Evolutionary conservation across 129 eudicot species (phyloP).

Genomic region (Saussurea involucrata): DNA sequence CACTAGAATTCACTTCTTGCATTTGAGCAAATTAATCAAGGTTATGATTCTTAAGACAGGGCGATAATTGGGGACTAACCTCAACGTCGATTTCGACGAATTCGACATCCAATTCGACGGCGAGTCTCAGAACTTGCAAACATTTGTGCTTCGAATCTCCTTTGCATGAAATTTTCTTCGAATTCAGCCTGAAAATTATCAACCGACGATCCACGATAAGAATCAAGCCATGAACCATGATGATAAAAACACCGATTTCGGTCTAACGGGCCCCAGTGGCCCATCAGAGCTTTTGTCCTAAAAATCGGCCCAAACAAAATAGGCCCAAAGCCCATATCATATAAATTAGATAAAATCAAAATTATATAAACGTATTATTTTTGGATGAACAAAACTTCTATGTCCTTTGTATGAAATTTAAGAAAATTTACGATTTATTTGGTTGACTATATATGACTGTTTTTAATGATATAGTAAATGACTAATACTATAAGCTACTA

Average conservation of each 20-base stretch:
- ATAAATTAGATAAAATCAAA: no score
- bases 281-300: no score
- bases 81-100: conserved; percentile 63
- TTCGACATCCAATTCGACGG: conserved; percentile 59
- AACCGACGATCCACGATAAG: background rate
- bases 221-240: background rate
- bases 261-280: background rate
- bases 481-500: no score
- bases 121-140: conserved; percentile 52
- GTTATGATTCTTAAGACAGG: background rate
- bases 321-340: background rate
- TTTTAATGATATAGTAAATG: no score
- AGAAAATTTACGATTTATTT: no score
- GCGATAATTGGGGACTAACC: conserved; percentile 34
- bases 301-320: no score
- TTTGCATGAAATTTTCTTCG: conserved; percentile 16
- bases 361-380: no score
- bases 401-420: no score
- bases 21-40: background rate
- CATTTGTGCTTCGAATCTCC: conserved; percentile 33
- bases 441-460: no score
- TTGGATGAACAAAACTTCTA: no score
- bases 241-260: no score
- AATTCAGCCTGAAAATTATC: conserved; percentile 27
- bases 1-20: background rate